Evolutionary conservation across 2,329 filamentous ascomycete species (phyloP), one percentile per base, ranked within the genome.

Genomic region (Fusarium continuum): DNA sequence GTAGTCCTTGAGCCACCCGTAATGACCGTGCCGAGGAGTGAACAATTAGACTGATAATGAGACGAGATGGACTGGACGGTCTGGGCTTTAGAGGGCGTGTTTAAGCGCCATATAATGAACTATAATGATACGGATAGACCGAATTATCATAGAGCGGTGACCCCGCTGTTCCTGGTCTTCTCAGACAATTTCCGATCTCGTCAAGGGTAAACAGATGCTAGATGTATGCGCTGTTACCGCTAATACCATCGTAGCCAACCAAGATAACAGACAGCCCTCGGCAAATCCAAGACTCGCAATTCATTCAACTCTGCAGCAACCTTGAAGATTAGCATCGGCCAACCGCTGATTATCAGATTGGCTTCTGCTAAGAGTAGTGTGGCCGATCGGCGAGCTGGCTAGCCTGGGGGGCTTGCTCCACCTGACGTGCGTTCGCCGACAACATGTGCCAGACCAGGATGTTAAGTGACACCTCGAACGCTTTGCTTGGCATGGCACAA

Each of bases 1-100:
- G 58, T 56, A 23, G 40, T 55, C 13, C 55, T 64, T 6, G 55
- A 66, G 20, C 59, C 63, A 8, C 62, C 63, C 2, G 38, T 58
- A 4, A 48, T 52, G 40, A 60, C 43, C 14, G 45, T 53, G 5
- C 56, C 56, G 1, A 23, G 55, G 11, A 25, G 34, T 19, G 56
- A 60, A 31, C 47, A 34, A 20, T 19, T 3, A 4, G 20, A 9
- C 8, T 2, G 5, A 5, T 13, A 16, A 14, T n/a, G n/a, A n/a
- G n/a, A n/a, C n/a, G n/a, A n/a, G n/a, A n/a, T n/a, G n/a, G 16
- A 16, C 9, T 16, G 3, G 31, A 7, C 23, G 6, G 16, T n/a
- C 19, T 52, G 8, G 19, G 14, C 10, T 14, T 6, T 13, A 13
- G 16, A 26, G 10, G 23, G 4, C 8, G 38, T 13, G 29, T 4